Base-by-base conservation (phyloP, 257 asterid species). In the Fraxinus cuspidata region DNA sequence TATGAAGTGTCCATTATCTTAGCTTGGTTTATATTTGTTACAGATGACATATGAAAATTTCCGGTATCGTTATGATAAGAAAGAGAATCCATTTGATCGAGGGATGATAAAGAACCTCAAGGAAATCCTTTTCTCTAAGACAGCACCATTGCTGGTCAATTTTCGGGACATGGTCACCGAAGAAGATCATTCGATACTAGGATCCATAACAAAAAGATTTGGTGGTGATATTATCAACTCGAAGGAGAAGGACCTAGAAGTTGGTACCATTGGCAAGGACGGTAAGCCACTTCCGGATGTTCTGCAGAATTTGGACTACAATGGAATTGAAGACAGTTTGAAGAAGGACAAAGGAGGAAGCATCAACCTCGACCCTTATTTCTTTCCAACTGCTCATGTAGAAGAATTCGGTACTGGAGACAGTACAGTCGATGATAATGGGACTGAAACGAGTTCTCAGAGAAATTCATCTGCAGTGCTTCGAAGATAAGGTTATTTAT, bases 31-130 rank as follows among this genome's bases (percentile, higher is more conserved):
- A 12, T 44, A 13, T 44, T 38, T 44, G 18, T 81, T 76, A 77
- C 97, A 94, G 97, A 94, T 97, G 10, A 94, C 97, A 0, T 92
- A 94, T 74, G 97, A 92, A 82, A 94, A 88, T 90, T 94, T 94
- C 79, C 85, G 96, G 47, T 92, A 89, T 79, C 95, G 93, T 68
- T 92, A 94, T 75, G 97, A 94, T 38, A 91, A 83, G 92, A 91
- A 83, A 87, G 92, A 87, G 78, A 94, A 94, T 69, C 97, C 97
- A 13, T 91, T 83, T 66, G 90, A 88, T 53, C 84, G 47, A 5
- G 96, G 98, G 44, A 73, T 87, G 53, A 16, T 86, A 35, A 79
- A 65, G 64, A 94, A 94, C 87, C 82, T 94, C 79, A 85, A 75
- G 81, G 97, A 94, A 81, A 81, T 90, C 58, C 76, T 90, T 65